phyloP scores from a whole-genome alignment of 495 filamentous ascomycete genomes.

The Umbilicaria muhlenbergii region DNA sequence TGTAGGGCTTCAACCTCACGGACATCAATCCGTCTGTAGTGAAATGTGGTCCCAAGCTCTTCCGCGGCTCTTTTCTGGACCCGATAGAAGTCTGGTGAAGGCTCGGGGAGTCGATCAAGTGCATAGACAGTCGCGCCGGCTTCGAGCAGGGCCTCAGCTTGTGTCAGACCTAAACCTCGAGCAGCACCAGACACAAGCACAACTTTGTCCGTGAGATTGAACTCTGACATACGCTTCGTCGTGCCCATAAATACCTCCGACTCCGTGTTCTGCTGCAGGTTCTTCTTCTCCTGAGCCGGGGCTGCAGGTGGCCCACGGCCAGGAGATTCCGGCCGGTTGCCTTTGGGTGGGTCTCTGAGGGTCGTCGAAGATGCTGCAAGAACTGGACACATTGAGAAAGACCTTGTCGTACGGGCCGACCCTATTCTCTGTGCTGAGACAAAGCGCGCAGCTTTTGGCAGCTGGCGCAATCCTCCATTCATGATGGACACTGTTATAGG shows the following conservation, averaged over 20 bases:
- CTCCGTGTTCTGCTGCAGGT: slow-evolving; percentile 3
- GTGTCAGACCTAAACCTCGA: slow-evolving; percentile 62
- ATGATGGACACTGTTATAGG: too few species aligned
- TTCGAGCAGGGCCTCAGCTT: slow-evolving; percentile 67
- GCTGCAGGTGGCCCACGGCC: slow-evolving; percentile 8
- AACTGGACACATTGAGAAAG: background rate
- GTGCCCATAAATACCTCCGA: slow-evolving; percentile 11
- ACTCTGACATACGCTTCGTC: slow-evolving; percentile 50
- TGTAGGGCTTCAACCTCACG: slow-evolving; percentile 58
- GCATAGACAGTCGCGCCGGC: slow-evolving; percentile 51
- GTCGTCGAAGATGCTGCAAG: slow-evolving; percentile 1
- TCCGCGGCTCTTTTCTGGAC: slow-evolving; percentile 47
- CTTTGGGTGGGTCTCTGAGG: slow-evolving; percentile 9
- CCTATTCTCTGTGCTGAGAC: background rate
- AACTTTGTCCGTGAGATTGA: slow-evolving; percentile 62
- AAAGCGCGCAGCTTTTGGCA: background rate
- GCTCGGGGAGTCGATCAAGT: slow-evolving; percentile 23
- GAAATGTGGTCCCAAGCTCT: slow-evolving; percentile 51
- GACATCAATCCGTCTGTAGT: slow-evolving; percentile 75
- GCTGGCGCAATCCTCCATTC: background rate
- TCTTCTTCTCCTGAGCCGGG: slow-evolving; percentile 8
- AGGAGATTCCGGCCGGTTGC: slow-evolving; percentile 7
- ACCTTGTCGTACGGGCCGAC: background rate
- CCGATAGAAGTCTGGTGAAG: slow-evolving; percentile 41
- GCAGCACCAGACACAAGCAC: slow-evolving; percentile 66